A percentile compares a stretch with the other conserved stretches of the same genome.
Evolutionary conservation across 345 rosid species (phyloP).

Genomic region (Acer yangbiense): DNA sequence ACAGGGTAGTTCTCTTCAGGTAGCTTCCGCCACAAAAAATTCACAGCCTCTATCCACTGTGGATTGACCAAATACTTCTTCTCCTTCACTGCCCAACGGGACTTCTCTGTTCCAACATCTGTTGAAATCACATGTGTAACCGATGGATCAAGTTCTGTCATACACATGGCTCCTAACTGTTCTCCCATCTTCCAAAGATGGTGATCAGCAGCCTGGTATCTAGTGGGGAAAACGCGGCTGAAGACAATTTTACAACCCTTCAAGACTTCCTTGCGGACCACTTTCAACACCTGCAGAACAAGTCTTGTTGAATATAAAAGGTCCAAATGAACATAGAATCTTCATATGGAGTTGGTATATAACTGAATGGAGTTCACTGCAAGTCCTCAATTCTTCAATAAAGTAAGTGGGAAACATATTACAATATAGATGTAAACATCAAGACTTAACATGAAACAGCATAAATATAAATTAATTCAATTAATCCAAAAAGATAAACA

Average conservation of each 20-base stretch:
- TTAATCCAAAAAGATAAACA: background rate
- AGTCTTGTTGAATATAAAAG: background rate
- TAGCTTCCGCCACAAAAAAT: slow-evolving; percentile 56
- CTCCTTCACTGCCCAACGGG: slow-evolving; percentile 62
- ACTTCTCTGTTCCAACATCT: slow-evolving; percentile 58
- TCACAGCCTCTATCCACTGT: slow-evolving; percentile 62
- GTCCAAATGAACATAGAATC: background rate
- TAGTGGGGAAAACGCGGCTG: slow-evolving; percentile 78
- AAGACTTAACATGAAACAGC: background rate
- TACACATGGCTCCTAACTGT: slow-evolving; percentile 64
- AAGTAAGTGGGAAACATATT: background rate
- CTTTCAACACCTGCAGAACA: slow-evolving; percentile 46
- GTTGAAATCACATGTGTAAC: slow-evolving; percentile 59
- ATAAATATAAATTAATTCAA: too few relatives aligned
- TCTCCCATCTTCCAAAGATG: slow-evolving; percentile 81
- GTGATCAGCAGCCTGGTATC: slow-evolving; percentile 56
- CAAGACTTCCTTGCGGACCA: slow-evolving; percentile 59
- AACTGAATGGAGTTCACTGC: background rate
- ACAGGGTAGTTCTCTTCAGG: slow-evolving; percentile 57
- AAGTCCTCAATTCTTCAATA: background rate
- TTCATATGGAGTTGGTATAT: background rate
- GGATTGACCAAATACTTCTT: slow-evolving; percentile 56
- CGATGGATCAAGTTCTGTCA: slow-evolving; percentile 38
- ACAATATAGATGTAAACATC: too few relatives aligned
- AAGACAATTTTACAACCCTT: slow-evolving; percentile 71